Base-by-base conservation (phyloP, 352 stramenopile species). In the Globisporangium cederbergense region DNA sequence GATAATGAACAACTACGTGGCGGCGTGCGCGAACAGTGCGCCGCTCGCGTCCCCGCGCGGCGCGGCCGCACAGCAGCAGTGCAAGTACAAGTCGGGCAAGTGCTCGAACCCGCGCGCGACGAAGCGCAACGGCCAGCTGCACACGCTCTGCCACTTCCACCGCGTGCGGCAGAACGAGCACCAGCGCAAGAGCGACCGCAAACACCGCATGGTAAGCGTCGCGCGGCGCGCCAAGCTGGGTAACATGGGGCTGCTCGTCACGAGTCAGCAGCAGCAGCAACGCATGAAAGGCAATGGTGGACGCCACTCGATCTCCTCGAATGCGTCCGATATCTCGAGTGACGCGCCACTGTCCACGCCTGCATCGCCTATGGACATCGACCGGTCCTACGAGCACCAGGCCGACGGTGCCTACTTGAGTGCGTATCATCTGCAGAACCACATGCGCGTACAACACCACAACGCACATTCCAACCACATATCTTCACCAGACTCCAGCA, bases 21-120 rank as follows among this genome's bases (percentile, higher is more conserved):
- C 13, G 14, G 49, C 36, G 25, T 58, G 49, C 20, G 51, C 50
- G 16, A 38, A 9, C 9, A 32, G 34, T 25, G 47, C 16, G 13
- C 22, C 50, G 16, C 62, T 80, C 20, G 74, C 73, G 47, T 77
- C 69, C 11, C 73, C 79, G n/a, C 66, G 81, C 49, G 81, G 74
- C 56, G 71, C 79, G 5, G 67, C 73, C 42, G 42, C 42, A 18
- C 42, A 49, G 32, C 72, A 89, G 45, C 72, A 88, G 18, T 95
- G 87, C 75, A 91, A 91, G 67, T 95, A 95, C 80, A 93, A 93
- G 75, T 93, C 84, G 16, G 79, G 83, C 70, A 91, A 92, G 73
- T 95, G 87, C 72, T 77, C 72, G 10, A 92, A 96, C 68, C 81
- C 79, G 43, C 83, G 87, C 58, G 87, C 85, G 40, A 88, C 83